Evolutionary conservation across 371 early-diverging fungal species (phyloP), one percentile per base, ranked within the genome.

Genomic region (Mucor piriformis): DNA sequence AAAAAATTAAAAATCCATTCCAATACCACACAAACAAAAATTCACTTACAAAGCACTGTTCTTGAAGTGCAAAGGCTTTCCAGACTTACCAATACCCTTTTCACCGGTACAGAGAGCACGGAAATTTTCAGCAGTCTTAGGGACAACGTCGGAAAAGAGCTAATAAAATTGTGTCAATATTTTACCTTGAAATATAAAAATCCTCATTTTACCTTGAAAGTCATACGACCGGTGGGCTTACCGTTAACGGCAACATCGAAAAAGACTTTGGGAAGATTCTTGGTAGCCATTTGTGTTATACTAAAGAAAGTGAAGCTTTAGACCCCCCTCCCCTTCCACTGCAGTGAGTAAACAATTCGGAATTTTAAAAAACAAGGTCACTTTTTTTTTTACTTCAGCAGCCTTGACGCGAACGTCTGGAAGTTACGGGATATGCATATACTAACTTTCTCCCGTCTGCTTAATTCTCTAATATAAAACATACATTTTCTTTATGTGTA

Each of bases 41-140:
- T 29, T 3, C 10, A 76, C 82, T 78, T 81, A 84, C 85, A 99
- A 97, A 42, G 72, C 73, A 72, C 87, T 86, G 65, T 85, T 86
- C 84, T 94, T 94, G 85, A 88, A 99, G 64, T 79, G 77, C 48
- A 88, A 70, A 34, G 88, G 78, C 72, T 83, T 83, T 43, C 84
- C 84, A 20, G 75, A 77, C 51, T 76, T 57, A 40, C 94, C 94
- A 72, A 67, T 81, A 61, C 85, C 93, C 78, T 83, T 88, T 78
- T 83, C 88, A 66, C 87, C 92, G 66, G 82, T 87, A 77, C 89
- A 92, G 57, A 92, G 76, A 54, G 83, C 83, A 53, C 96, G 86
- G 80, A 99, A 99, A 89, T 99, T 99, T 67, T 99, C 97, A 25
- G 94, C 94, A 10, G 99, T 99, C 73, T 89, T 92, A 44, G 99